phyloP scores from a whole-genome alignment of 2,329 filamentous ascomycete genomes.

The Epichloe sylvatica region DNA sequence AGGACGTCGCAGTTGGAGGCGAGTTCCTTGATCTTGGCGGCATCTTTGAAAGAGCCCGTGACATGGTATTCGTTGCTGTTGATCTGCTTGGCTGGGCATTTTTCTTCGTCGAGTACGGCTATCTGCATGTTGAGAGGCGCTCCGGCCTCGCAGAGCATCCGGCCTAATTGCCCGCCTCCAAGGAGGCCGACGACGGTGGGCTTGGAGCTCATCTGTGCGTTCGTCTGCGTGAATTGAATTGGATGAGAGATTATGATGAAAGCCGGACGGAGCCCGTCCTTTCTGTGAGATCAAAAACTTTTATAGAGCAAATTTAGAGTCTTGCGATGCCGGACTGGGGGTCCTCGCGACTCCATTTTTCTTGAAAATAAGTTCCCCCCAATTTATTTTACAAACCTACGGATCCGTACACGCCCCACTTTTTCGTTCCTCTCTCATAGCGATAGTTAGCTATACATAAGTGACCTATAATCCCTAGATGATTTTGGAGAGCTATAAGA shows the following conservation, averaged over 20 bases:
- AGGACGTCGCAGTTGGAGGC: conserved; percentile 64
- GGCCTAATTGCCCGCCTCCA: conserved; percentile 64
- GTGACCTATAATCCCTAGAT: no score
- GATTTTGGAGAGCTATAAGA: no score
- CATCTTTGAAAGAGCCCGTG: conserved; percentile 76
- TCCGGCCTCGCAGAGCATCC: conserved; percentile 88
- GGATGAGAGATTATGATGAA: background rate
- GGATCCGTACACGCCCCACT: no score
- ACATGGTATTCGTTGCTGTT: conserved; percentile 63
- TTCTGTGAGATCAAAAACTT: no score
- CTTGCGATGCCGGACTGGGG: no score
- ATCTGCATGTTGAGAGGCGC: conserved; percentile 59
- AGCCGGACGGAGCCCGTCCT: background rate
- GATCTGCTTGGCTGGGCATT: conserved; percentile 74
- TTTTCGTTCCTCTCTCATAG: no score
- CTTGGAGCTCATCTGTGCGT: conserved; percentile 8
- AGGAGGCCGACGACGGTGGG: conserved; percentile 37
- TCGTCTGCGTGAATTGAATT: background rate
- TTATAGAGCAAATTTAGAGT: no score
- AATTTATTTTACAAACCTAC: no score
- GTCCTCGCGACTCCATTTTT: no score
- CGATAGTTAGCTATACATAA: no score
- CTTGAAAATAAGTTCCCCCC: no score
- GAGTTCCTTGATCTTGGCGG: conserved; percentile 64
- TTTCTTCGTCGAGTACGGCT: conserved; percentile 62